Percentiles rank a stretch among this genome's conserved stretches.
phyloP scores from a whole-genome alignment of 2,329 filamentous ascomycete species.

The Bipolaris oryzae region DNA sequence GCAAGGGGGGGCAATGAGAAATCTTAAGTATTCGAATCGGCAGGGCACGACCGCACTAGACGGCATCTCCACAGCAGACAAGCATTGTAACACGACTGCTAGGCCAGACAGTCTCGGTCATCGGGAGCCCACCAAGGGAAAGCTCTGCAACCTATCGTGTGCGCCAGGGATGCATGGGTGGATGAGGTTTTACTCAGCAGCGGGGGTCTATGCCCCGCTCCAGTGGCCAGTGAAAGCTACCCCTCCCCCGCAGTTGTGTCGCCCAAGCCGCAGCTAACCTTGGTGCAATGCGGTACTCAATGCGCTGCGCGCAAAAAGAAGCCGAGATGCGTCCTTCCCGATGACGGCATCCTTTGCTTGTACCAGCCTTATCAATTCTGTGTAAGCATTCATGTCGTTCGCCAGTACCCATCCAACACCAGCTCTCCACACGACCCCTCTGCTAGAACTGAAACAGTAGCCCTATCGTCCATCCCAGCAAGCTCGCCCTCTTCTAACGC shows the following conservation, averaged over 20 bases:
- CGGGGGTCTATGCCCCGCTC: constrained; percentile 38
- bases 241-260: constrained; percentile 42
- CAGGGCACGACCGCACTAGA: constrained; percentile 32
- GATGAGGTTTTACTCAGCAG: constrained; percentile 33
- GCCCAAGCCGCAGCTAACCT: constrained; percentile 23
- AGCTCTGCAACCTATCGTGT: constrained; percentile 30
- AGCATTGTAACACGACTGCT: constrained; percentile 19
- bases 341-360: constrained; percentile 1
- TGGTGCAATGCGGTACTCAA: constrained; percentile 18
- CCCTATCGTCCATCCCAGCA: constrained; percentile 19
- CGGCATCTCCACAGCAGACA: constrained; percentile 28
- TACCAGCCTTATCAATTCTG: constrained; percentile 2
- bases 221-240: constrained; percentile 35
- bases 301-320: too few relatives aligned
- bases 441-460: constrained; percentile 31
- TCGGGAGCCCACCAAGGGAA: constrained; percentile 35
- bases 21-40: constrained; percentile 38
- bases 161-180: constrained; percentile 13
- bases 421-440: constrained; percentile 21
- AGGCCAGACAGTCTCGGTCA: constrained; percentile 39
- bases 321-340: not conserved
- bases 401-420: constrained; percentile 14
- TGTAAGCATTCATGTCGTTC: constrained; percentile 10
- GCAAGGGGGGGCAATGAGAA: constrained; percentile 23
- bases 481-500: constrained; percentile 48